phyloP scores from a whole-genome alignment of 768 basidiomycete genomes.

The Trametes coccinea region DNA sequence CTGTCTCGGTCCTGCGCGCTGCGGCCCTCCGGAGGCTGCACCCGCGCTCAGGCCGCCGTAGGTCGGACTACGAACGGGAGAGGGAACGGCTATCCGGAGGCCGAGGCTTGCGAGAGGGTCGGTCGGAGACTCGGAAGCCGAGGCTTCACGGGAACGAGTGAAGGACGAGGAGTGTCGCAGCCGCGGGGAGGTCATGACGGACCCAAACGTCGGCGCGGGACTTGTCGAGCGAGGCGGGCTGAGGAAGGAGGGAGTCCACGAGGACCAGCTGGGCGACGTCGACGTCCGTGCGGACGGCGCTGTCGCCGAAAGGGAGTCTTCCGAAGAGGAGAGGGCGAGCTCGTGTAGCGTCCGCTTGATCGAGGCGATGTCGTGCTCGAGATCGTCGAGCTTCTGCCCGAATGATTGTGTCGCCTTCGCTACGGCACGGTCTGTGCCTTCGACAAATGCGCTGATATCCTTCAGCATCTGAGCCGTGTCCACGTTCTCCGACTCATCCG shows the following conservation, averaged over 20 bases:
- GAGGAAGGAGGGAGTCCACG: conserved; percentile 63
- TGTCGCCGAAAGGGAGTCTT: conserved; percentile 8
- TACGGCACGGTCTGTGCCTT: conserved; percentile 51
- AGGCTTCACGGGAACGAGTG: conserved; percentile 26
- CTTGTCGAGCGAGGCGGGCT: conserved; percentile 41
- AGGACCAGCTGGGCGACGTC: conserved; percentile 34
- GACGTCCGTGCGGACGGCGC: conserved; percentile 13
- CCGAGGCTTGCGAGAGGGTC: conserved; percentile 49
- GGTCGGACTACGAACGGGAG: conserved; percentile 8
- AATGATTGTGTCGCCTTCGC: conserved; percentile 50
- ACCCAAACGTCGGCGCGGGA: conserved; percentile 65
- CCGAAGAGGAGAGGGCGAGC: conserved; percentile 26
- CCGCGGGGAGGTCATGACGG: conserved; percentile 67
- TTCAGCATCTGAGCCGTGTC: conserved; percentile 43
- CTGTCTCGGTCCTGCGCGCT: conserved; percentile 34
- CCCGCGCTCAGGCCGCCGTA: conserved; percentile 3
- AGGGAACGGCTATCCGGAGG: conserved; percentile 62
- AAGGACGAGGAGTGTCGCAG: conserved; percentile 51
- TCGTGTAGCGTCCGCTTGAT: conserved; percentile 63
- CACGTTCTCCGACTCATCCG: conserved; percentile 22
- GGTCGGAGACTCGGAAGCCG: background rate
- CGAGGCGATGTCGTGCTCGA: conserved; percentile 73
- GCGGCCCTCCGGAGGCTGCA: conserved; percentile 7
- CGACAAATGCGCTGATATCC: conserved; percentile 57
- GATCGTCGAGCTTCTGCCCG: conserved; percentile 62